Conservation (phyloP, 1,284 basidiomycete genomes). For the Porogramme epimiltina region DNA sequence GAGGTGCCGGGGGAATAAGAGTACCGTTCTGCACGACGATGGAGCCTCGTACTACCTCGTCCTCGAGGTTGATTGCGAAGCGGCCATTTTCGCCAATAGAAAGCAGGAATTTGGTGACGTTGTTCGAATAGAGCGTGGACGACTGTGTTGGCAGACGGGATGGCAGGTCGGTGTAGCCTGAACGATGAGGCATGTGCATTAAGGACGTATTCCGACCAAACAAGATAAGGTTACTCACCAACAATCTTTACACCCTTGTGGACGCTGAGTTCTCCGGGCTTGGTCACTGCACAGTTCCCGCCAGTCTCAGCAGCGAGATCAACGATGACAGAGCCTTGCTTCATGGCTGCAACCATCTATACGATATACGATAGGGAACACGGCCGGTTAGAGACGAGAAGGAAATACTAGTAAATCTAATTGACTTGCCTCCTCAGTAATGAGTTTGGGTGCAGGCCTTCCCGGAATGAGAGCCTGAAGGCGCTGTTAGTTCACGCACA, state of each 20-base stretch:
- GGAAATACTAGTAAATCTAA: neutral
- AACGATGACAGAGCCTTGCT: constrained; percentile 84
- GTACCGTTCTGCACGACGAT: constrained; percentile 73
- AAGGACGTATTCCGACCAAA: neutral
- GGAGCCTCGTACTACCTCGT: constrained; percentile 83
- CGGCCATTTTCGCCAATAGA: constrained; percentile 64
- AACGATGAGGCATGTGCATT: neutral
- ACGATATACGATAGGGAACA: neutral
- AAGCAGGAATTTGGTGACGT: constrained; percentile 85
- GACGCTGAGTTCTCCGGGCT: constrained; percentile 69
- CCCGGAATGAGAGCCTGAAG: constrained; percentile 77
- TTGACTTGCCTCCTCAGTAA: constrained; percentile 59
- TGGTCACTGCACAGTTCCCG: constrained; percentile 81
- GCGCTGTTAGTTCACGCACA: neutral
- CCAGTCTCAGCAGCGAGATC: constrained; percentile 85
- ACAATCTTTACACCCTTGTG: constrained; percentile 79
- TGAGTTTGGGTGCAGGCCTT: constrained; percentile 80
- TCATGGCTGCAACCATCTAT: constrained; percentile 81
- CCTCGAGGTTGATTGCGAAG: constrained; percentile 70
- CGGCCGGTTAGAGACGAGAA: too few species aligned
- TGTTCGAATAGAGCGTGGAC: constrained; percentile 86
- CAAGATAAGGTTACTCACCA: constrained; percentile 41
- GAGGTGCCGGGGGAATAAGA: constrained; percentile 66
- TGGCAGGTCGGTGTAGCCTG: constrained; percentile 81
- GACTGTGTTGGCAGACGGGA: constrained; percentile 85